Conservation (phyloP, 1,284 basidiomycete genomes). For the Ustilago bromivora region DNA sequence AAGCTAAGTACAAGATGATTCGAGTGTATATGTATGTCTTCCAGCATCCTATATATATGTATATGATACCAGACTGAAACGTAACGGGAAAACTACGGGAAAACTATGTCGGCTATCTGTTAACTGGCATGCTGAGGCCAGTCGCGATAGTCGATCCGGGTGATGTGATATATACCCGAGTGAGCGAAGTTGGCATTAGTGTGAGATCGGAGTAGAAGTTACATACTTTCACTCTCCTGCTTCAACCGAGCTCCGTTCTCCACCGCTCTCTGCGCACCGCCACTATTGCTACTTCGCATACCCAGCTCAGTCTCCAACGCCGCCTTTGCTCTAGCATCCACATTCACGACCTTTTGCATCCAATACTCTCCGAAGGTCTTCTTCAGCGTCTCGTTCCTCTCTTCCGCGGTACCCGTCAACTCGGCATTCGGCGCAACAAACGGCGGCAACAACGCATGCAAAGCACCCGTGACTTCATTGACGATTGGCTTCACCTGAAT, state of each 20-base stretch:
- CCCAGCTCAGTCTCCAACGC: slow-evolving; percentile 49
- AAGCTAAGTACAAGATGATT: too few species aligned
- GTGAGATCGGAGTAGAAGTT: too few species aligned
- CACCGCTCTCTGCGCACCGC: neutral
- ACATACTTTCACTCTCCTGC: neutral
- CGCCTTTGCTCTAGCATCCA: slow-evolving; percentile 36
- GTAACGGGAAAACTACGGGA: too few species aligned
- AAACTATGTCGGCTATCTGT: too few species aligned
- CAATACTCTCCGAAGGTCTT: slow-evolving; percentile 45
- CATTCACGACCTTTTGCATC: slow-evolving; percentile 32
- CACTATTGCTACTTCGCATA: slow-evolving; percentile 13
- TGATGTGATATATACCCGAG: too few species aligned
- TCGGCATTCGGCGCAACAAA: slow-evolving; percentile 36
- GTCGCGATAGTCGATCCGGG: too few species aligned
- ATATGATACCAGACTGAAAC: too few species aligned
- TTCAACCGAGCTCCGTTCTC: slow-evolving; percentile 14
- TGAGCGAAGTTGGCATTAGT: too few species aligned
- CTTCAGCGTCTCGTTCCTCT: slow-evolving; percentile 21
- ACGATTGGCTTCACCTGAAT: slow-evolving; percentile 38
- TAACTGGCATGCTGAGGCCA: too few species aligned
- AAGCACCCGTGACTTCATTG: slow-evolving; percentile 35
- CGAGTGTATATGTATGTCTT: too few species aligned
- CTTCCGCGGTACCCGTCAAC: slow-evolving; percentile 24
- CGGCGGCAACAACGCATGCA: slow-evolving; percentile 48
- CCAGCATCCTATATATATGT: too few species aligned